Evolutionary conservation across 768 basidiomycete species (phyloP), one percentile per base, ranked within the genome.

Genomic region (Suillus lakei): DNA sequence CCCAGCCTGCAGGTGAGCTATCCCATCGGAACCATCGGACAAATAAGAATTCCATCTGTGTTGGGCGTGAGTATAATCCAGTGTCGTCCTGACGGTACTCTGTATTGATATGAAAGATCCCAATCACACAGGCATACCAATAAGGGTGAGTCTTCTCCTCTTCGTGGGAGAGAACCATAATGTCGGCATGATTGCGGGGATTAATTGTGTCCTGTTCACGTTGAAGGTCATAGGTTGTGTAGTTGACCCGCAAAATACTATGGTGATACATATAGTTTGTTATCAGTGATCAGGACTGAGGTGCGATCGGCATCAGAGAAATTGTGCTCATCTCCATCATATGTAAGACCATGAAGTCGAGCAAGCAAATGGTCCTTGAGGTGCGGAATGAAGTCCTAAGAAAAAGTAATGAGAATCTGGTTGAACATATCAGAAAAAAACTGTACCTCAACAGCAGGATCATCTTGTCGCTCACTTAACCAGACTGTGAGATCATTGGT

Each of bases 1-100:
- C 64, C 60, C 74, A 75, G 0, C 82, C 79, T 48, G 65, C 50
- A 71, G 12, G 32, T 32, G 63, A 67, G 70, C 6, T 36, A 51
- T 82, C 79, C 2, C 62, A 48, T 1, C 76, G 73, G 58, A 80
- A 71, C 80, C 81, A 81, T 3, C 76, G 71, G 3, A 84, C 82
- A 74, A 77, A 83, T 8, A 85, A 68, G 55, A 84, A 77, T 4
- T 80, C 76, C 67, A 83, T 76, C 2, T 64, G 64, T 15, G 67
- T 63, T 12, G 41, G 58, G 0, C 7, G 1, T 7, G 34, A 38
- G 5, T 39, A 58, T 0, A 5, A 16, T 1, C 71, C 43, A 0
- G 50, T 34, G 10, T 38, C 55, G 21, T 38, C 50, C 5, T 60
- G 0, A n/a, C 4, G 8, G 41, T 64, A 41, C 7, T 39, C n/a